A percentile compares a stretch with the other conserved stretches of the same genome.
Evolutionary conservation across 2,329 filamentous ascomycete genomes (phyloP).

Genomic region (Cordyceps pruinosa): DNA sequence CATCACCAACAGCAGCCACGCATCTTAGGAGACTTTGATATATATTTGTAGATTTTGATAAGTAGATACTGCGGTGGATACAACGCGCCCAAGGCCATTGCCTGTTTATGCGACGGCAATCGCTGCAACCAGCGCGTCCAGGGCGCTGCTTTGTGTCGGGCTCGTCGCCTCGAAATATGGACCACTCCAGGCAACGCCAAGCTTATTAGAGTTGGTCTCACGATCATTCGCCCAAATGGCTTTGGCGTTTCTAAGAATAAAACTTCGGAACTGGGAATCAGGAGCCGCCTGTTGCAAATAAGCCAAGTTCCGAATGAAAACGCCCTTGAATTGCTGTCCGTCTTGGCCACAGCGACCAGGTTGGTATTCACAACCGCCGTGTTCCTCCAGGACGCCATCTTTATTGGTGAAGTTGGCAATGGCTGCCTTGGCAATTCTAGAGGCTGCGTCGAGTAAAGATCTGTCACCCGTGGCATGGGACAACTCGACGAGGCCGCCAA

Average conservation of each 20-base stretch:
- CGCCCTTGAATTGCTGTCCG: constrained; percentile 63
- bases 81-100: no score
- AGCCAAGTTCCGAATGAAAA: constrained; percentile 59
- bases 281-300: constrained; percentile 48
- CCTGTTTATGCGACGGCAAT: constrained; percentile 29
- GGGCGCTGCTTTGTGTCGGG: constrained; percentile 55
- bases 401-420: constrained; percentile 38
- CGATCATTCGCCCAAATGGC: constrained; percentile 58
- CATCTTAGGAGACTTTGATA: no score
- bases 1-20: no score
- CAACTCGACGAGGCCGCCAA: constrained; percentile 49
- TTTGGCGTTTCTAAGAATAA: constrained; percentile 56
- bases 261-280: constrained; percentile 41
- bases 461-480: constrained; percentile 36
- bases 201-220: constrained; percentile 34
- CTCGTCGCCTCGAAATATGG: constrained; percentile 47
- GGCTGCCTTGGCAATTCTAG: constrained; percentile 45
- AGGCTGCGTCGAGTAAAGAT: constrained; percentile 35
- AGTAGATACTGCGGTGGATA: no score
- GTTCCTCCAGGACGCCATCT: constrained; percentile 39
- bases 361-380: constrained; percentile 28
- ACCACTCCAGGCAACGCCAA: constrained; percentile 61
- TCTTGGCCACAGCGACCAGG: constrained; percentile 37
- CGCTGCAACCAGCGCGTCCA: constrained; percentile 62
- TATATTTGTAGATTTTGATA: no score